phyloP scores from a whole-genome alignment of 768 basidiomycete genomes.

The Hygrocybe punicea region DNA sequence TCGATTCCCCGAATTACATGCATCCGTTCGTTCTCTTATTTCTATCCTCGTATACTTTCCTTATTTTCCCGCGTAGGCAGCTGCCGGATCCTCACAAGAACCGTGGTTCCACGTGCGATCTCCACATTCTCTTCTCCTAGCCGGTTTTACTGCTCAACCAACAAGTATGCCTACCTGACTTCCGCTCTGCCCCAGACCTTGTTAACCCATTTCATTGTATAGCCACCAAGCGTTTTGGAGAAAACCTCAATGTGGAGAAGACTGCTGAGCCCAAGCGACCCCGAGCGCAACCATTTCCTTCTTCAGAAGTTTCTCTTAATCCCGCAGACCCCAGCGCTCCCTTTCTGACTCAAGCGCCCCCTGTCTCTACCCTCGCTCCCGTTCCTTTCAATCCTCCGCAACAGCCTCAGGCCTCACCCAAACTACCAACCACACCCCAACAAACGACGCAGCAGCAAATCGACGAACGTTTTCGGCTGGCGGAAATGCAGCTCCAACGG shows the following conservation, averaged over 20 bases:
- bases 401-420: conserved; percentile 21
- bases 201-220: conserved; percentile 11
- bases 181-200: background rate
- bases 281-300: conserved; percentile 23
- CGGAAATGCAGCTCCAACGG: conserved; percentile 14
- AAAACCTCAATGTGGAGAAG: conserved; percentile 30
- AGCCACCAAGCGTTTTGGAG: conserved; percentile 45
- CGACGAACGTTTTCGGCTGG: conserved; percentile 11
- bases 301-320: conserved; percentile 16
- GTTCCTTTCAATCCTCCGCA: conserved; percentile 19
- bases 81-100: conserved; percentile 33
- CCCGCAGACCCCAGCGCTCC: conserved; percentile 13
- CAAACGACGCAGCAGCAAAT: conserved; percentile 6
- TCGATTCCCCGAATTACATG: conserved; percentile 50
- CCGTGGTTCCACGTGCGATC: conserved; percentile 58
- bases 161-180: conserved; percentile 19
- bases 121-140: conserved; percentile 45
- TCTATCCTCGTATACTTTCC: background rate
- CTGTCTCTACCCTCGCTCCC: conserved; percentile 10
- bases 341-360: background rate
- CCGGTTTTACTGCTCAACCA: conserved; percentile 44
- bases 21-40: conserved; percentile 36
- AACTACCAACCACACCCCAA: conserved; percentile 10
- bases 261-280: conserved; percentile 49
- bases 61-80: conserved; percentile 29